These are phyloP conservation scores for Aspergillus glaucus DNA, from an alignment of 2,329 filamentous ascomycete genomes.

Conservation along the genomic window DNA sequence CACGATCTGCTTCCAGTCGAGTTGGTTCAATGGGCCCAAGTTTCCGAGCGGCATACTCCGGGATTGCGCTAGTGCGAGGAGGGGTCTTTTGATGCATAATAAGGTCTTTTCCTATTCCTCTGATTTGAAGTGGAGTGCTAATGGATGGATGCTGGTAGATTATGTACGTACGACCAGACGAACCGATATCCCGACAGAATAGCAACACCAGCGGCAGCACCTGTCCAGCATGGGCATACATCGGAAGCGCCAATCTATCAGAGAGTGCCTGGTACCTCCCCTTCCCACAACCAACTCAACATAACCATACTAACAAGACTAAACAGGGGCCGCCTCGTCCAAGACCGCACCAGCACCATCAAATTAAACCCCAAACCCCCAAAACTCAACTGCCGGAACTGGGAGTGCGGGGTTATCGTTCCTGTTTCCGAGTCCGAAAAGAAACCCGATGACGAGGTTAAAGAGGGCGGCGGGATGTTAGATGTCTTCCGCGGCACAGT, in stretches of 20 bases:
- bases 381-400: slow-evolving; percentile 82
- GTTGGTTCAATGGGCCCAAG: slow-evolving; percentile 61
- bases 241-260: slow-evolving; percentile 86
- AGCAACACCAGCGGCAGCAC: slow-evolving; percentile 5
- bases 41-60: slow-evolving; percentile 69
- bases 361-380: slow-evolving; percentile 43
- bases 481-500: slow-evolving; percentile 33
- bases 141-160: slow-evolving; percentile 17
- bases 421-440: slow-evolving; percentile 41
- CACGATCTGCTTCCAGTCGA: slow-evolving; percentile 71
- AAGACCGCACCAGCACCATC: slow-evolving; percentile 52
- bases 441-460: slow-evolving; percentile 14
- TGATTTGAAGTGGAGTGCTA: neutral
- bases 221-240: slow-evolving; percentile 66
- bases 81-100: slow-evolving; percentile 77
- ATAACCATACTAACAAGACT: neutral
- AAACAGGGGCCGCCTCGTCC: slow-evolving; percentile 68
- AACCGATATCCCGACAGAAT: slow-evolving; percentile 15
- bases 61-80: slow-evolving; percentile 66
- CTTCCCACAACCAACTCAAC: neutral
- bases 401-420: slow-evolving; percentile 88
- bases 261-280: slow-evolving; percentile 76
- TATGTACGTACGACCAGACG: slow-evolving; percentile 26
- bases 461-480: slow-evolving; percentile 25
- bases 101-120: slow-evolving; percentile 55